These are phyloP conservation scores for Fusarium aywerte DNA, from an alignment of 2,329 filamentous ascomycete species.

Conservation along the genomic window DNA sequence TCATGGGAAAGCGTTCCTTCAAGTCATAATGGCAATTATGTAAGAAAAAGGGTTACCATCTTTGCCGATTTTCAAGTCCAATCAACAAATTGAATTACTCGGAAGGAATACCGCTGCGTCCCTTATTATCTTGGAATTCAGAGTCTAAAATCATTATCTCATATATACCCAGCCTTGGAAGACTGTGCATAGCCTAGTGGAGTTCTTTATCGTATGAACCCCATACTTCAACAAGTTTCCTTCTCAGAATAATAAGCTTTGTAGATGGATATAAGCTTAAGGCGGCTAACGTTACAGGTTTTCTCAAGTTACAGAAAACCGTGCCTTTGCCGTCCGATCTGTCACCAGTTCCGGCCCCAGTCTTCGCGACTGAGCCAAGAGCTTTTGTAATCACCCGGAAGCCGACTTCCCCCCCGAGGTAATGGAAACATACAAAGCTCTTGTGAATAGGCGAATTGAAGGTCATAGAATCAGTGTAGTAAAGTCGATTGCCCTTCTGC, in stretches of 20 bases:
- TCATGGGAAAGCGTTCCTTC: too few species aligned
- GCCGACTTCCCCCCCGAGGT: slow-evolving; percentile 36
- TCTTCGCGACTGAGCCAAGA: background rate
- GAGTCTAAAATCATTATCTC: too few species aligned
- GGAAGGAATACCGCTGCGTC: too few species aligned
- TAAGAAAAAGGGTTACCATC: too few species aligned
- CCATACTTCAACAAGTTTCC: background rate
- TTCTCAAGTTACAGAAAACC: background rate
- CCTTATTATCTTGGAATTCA: too few species aligned
- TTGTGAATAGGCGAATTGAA: background rate
- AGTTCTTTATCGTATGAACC: too few species aligned
- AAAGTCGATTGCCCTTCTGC: background rate
- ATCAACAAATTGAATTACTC: too few species aligned
- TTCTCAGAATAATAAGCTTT: background rate
- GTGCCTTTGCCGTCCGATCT: background rate
- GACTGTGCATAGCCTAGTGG: too few species aligned
- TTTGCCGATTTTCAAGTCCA: too few species aligned
- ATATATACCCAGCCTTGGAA: too few species aligned
- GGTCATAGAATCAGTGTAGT: background rate
- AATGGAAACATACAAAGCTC: background rate
- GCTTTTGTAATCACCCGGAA: background rate
- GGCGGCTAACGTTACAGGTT: background rate
- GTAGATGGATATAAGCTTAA: background rate
- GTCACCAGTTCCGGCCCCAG: slow-evolving; percentile 20
- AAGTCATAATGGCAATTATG: too few species aligned